Evolutionary conservation across 192 early-diverging fungal species (phyloP).

Genomic region (Linnemannia zychae): DNA sequence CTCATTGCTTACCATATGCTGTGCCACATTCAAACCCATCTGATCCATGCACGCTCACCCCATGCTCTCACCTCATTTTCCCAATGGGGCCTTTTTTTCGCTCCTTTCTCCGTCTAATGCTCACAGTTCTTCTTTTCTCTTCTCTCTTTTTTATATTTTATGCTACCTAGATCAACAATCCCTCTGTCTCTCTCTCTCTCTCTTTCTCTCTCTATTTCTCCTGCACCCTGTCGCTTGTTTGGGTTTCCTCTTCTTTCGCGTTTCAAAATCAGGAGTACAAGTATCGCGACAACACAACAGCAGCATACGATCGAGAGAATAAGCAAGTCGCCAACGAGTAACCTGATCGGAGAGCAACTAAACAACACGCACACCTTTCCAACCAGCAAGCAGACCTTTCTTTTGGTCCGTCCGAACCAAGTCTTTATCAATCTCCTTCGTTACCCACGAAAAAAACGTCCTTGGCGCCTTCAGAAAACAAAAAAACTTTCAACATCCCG

Average conservation of each 20-base stretch:
- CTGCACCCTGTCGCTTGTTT: constrained; percentile 1
- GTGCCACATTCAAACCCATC: constrained; percentile 15
- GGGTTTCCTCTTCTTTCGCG: constrained; percentile 7
- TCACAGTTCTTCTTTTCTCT: not conserved
- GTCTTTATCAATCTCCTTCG: not conserved
- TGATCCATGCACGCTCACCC: constrained; percentile 9
- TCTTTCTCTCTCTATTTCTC: not conserved
- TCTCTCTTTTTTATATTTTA: not conserved
- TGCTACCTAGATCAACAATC: constrained; percentile 30
- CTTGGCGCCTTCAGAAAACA: not conserved
- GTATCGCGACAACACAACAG: not conserved
- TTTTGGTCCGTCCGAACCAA: not conserved
- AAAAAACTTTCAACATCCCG: too few species aligned
- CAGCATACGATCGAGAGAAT: not conserved
- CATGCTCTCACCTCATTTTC: not conserved
- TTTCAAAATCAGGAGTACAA: constrained; percentile 26
- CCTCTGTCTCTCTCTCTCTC: not conserved
- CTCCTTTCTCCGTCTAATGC: not conserved
- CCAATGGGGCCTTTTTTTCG: not conserved
- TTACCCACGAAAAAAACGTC: not conserved
- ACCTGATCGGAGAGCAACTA: not conserved
- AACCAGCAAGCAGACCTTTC: not conserved
- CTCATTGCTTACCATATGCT: constrained; percentile 28
- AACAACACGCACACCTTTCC: not conserved
- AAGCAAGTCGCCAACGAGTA: not conserved